Evolutionary conservation across 1,284 basidiomycete genomes (phyloP).

Genomic region (Ustilago trichophora): DNA sequence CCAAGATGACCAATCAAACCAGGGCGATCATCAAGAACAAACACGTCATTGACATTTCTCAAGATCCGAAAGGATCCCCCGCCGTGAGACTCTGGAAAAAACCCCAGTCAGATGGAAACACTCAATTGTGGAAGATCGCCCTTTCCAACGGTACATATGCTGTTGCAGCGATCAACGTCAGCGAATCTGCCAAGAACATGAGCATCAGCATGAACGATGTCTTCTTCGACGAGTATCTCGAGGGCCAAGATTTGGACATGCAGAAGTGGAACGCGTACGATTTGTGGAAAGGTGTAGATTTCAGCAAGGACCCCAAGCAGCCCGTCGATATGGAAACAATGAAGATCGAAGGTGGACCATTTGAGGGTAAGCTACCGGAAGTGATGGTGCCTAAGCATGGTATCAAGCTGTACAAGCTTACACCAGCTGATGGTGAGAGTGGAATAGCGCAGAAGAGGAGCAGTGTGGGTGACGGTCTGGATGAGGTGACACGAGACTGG

Average conservation of each 20-base stretch:
- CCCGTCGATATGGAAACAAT: slow-evolving; percentile 8
- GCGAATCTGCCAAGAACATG: slow-evolving; percentile 31
- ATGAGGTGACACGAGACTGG: slow-evolving; percentile 13
- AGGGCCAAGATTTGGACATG: slow-evolving; percentile 10
- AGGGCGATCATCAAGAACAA: slow-evolving; percentile 59
- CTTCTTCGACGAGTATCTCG: slow-evolving; percentile 33
- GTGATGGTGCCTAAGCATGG: slow-evolving; percentile 21
- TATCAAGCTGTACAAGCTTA: slow-evolving; percentile 28
- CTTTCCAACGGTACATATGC: slow-evolving; percentile 42
- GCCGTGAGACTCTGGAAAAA: slow-evolving; percentile 43
- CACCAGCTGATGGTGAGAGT: background rate
- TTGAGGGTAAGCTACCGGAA: slow-evolving; percentile 9
- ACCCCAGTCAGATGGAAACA: slow-evolving; percentile 19
- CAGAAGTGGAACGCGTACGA: slow-evolving; percentile 27
- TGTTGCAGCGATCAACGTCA: slow-evolving; percentile 37
- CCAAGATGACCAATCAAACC: slow-evolving; percentile 43
- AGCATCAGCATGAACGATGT: slow-evolving; percentile 20
- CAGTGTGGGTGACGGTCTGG: background rate
- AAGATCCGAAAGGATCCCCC: slow-evolving; percentile 52
- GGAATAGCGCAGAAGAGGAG: slow-evolving; percentile 1
- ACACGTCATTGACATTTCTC: slow-evolving; percentile 55
- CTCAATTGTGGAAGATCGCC: slow-evolving; percentile 38
- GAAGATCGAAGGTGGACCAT: slow-evolving; percentile 10
- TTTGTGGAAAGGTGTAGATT: slow-evolving; percentile 31
- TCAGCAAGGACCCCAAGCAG: slow-evolving; percentile 8